Base-by-base conservation (phyloP, 2,329 filamentous ascomycete genomes). In the Hypoxylon sp. region DNA sequence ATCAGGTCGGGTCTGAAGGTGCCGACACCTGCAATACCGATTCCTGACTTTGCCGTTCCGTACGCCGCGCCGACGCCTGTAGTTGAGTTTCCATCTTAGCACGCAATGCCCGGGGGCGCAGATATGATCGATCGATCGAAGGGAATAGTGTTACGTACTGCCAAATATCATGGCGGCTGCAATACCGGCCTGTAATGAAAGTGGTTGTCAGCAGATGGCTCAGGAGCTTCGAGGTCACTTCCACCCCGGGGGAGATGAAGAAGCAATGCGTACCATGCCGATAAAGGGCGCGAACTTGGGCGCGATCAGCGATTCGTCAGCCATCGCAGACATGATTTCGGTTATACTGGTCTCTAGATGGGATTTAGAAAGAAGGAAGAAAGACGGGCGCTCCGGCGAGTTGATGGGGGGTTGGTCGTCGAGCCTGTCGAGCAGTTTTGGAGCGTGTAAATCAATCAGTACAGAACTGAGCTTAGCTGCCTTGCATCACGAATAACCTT, bases 221-320 rank as follows among this genome's bases (percentile, higher is more conserved):
- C 5, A 29, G 24, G 41, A 42, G 26, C 38, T 24, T 58, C 31
- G 33, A 47, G 29, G 18, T 18, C 5, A 17, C 31, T 33, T 18
- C 8, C n/a, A 43, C 31, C 33, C n/a, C 6, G 17, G 7, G 21
- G 29, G 42, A 37, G 43, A 35, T 46, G 43, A 43, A 50, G 35
- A 35, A 21, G 24, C 23, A 37, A 21, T 58, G 50, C 87, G 78
- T 81, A 92, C 90, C 89, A 94, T 92, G 81, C 91, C 91, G 74
- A 94, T 83, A 81, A 94, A 95, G 69, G 90, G 90, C 79, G 91
- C 91, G 74, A 93, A 94, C 78, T 90, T 90, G 69, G 91, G 91
- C 58, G 88, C 81, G 62, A 86, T 77, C 66, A 87, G 85, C 43
- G 83, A 84, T 67, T 83, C 79, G 58, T 75, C 77, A n/a, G 38